Base-by-base conservation (phyloP, 805 yeast genomes). In the Metschnikowia orientalis region DNA sequence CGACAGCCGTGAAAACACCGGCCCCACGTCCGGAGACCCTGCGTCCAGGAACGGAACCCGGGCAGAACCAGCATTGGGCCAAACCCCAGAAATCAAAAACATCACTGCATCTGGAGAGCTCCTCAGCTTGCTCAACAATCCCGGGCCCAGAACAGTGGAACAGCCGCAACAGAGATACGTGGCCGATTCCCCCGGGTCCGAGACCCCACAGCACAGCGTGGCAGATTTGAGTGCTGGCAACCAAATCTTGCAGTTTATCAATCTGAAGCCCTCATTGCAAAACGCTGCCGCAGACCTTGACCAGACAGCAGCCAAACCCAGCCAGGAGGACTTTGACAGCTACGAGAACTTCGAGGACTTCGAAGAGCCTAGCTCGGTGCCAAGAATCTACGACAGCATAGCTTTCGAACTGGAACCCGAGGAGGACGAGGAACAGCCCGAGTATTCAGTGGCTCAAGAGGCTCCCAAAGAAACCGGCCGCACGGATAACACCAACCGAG, bases 311-410 rank as follows among this genome's bases (percentile, higher is more conserved):
- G 26, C 13, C n/a, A 8, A 15, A 2, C 25, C 30, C 2, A n/a
- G n/a, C 8, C 26, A n/a, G n/a, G 41, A 41, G 22, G 38, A 35
- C 11, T 61, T 59, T 32, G 66, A 60, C 22, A 47, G 57, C 23
- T 62, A 58, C 26, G 62, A 56, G 22, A 59, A 55, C 31, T 56
- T 53, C 31, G 63, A 59, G 18, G 58, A 58, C 26, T 56, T 51
- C 23, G 55, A 52, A 8, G 45, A 46, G 20, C 37, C 34, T 27
- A 54, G 51, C 18, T 48, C 50, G 11, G 51, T 54, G 22, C 60
- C 58, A 21, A 56, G 54, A 22, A 39, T 32, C 37, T 39, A 29
- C 35, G 42, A 48, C 37, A 47, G 35, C 32, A 44, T 34, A 22
- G 41, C 40, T 18, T 53, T 61, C 38, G 65, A 59, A 30, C 47